These are phyloP conservation scores for Beauveria sp. DNA, from an alignment of 2,329 filamentous ascomycete species.

Conservation along the genomic window DNA sequence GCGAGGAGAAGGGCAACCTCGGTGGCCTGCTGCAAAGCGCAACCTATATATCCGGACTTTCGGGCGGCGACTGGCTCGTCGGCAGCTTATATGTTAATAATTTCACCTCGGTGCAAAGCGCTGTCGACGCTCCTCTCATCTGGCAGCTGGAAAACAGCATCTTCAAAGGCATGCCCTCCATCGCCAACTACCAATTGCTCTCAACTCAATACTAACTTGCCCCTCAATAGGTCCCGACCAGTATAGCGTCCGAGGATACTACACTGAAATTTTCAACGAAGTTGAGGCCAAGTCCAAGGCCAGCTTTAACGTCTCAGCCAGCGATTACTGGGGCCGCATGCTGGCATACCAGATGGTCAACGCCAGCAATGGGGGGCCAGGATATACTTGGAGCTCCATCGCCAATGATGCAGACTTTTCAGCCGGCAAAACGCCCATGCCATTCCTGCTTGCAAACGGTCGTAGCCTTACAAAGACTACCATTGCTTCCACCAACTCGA, in stretches of 20 bases:
- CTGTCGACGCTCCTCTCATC: slow-evolving; percentile 18
- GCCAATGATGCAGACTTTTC: slow-evolving; percentile 50
- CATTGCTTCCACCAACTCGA: slow-evolving; percentile 55
- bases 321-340: slow-evolving; percentile 75
- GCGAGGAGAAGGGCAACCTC: slow-evolving; percentile 51
- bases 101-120: slow-evolving; percentile 54
- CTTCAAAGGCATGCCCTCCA: slow-evolving; percentile 24
- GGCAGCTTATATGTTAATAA: slow-evolving; percentile 70
- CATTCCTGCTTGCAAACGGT: slow-evolving; percentile 64
- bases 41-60: slow-evolving; percentile 75
- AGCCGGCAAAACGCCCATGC: slow-evolving; percentile 59
- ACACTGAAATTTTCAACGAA: slow-evolving; percentile 46
- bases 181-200: slow-evolving; percentile 9
- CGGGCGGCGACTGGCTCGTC: slow-evolving; percentile 73
- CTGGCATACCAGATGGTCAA: slow-evolving; percentile 74
- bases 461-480: slow-evolving; percentile 53
- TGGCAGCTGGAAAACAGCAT: slow-evolving; percentile 32
- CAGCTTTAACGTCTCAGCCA: slow-evolving; percentile 57
- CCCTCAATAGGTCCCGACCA: slow-evolving; percentile 28
- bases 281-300: slow-evolving; percentile 56
- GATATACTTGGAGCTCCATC: slow-evolving; percentile 69
- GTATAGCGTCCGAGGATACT: slow-evolving; percentile 43
- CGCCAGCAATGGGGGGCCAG: slow-evolving; percentile 58
- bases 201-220: neutral
- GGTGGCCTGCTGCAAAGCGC: slow-evolving; percentile 74